These are phyloP conservation scores for Phytophthora ramorum DNA, from an alignment of 352 stramenopile genomes.

Conservation along the genomic window DNA sequence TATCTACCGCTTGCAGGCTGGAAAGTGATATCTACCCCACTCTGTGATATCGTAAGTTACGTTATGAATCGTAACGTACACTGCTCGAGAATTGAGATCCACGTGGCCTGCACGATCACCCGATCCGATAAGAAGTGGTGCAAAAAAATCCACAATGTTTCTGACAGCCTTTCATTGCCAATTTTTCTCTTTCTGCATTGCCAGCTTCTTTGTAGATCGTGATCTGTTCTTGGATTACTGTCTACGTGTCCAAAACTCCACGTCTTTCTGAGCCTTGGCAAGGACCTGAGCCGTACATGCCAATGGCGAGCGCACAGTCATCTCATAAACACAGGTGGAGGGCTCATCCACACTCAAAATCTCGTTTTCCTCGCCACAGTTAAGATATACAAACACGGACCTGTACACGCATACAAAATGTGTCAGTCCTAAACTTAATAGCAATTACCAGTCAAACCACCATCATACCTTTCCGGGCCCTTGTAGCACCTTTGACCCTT, in stretches of 20 bases:
- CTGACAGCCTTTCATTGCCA: not conserved
- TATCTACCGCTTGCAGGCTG: no score
- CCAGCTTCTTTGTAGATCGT: not conserved
- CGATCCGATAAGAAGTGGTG: not conserved
- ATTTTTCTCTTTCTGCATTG: not conserved
- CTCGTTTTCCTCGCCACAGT: constrained; percentile 82
- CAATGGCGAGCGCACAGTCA: constrained; percentile 73
- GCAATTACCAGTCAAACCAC: not conserved
- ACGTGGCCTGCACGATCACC: not conserved
- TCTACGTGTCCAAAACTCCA: constrained; percentile 54
- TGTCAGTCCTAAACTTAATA: constrained; percentile 5
- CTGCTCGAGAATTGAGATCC: no score
- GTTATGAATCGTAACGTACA: no score
- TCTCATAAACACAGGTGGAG: constrained; percentile 93
- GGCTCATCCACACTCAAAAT: constrained; percentile 93
- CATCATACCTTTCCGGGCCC: constrained; percentile 71
- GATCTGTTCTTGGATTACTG: not conserved
- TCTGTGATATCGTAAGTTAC: no score
- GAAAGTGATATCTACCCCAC: no score
- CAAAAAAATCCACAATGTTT: not conserved
- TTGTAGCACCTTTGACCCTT: constrained; percentile 93
- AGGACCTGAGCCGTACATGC: constrained; percentile 65
- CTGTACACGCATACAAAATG: constrained; percentile 16
- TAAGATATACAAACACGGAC: constrained; percentile 75
- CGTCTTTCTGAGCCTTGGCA: constrained; percentile 45